Evolutionary conservation across 495 filamentous ascomycete species (phyloP).

Genomic region (Xanthoparmelia taractica): DNA sequence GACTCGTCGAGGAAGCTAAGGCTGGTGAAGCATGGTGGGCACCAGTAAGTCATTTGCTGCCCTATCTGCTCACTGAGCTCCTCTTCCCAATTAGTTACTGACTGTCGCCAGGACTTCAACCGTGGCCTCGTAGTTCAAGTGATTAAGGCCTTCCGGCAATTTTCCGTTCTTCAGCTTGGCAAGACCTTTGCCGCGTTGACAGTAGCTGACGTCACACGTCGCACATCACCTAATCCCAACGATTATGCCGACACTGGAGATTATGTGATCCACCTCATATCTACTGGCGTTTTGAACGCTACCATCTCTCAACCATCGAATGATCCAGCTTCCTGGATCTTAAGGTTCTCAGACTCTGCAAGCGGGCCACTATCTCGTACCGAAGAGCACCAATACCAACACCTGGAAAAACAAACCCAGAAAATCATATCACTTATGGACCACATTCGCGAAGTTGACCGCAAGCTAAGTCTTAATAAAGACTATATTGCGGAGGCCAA

Average conservation of each 20-base stretch:
- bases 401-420: slow-evolving; percentile 34
- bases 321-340: slow-evolving; percentile 37
- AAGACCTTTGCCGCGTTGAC: slow-evolving; percentile 43
- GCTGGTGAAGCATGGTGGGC: slow-evolving; percentile 50
- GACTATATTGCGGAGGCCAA: slow-evolving; percentile 49
- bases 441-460: slow-evolving; percentile 44
- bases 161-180: slow-evolving; percentile 38
- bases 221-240: slow-evolving; percentile 33
- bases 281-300: slow-evolving; percentile 47
- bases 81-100: slow-evolving; percentile 37
- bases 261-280: slow-evolving; percentile 47
- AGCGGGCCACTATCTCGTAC: slow-evolving; percentile 25
- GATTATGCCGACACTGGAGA: slow-evolving; percentile 39
- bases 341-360: slow-evolving; percentile 32
- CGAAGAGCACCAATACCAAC: slow-evolving; percentile 40
- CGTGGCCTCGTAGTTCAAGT: slow-evolving; percentile 47
- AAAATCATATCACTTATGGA: slow-evolving; percentile 35
- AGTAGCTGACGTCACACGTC: slow-evolving; percentile 35
- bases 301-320: slow-evolving; percentile 41
- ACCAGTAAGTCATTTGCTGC: slow-evolving; percentile 41
- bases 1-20: slow-evolving; percentile 52
- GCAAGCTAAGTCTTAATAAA: slow-evolving; percentile 49
- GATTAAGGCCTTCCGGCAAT: slow-evolving; percentile 39
- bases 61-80: slow-evolving; percentile 41
- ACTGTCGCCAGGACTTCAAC: slow-evolving; percentile 50